Conservation (phyloP, 495 filamentous ascomycete species). For the Jackrogersella multiformis region DNA sequence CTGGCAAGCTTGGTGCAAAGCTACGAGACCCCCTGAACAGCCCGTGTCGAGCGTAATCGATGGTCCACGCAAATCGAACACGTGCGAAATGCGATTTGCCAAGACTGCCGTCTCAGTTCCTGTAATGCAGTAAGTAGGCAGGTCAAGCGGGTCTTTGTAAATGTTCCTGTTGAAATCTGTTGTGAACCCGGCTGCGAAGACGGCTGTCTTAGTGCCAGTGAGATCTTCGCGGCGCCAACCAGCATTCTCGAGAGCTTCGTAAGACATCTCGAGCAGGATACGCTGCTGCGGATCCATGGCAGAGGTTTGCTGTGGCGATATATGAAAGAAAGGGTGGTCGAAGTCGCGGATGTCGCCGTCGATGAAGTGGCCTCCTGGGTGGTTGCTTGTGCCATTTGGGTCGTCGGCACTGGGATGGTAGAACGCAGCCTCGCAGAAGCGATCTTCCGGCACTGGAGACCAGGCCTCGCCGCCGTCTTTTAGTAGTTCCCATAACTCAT, state of each 20-base stretch:
- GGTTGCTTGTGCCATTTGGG: too few species aligned
- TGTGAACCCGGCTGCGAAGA: constrained; percentile 67
- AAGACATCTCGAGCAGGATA: constrained; percentile 53
- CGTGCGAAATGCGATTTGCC: constrained; percentile 38
- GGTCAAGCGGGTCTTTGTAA: constrained; percentile 7
- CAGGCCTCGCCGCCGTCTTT: too few species aligned
- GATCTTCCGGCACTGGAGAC: too few species aligned
- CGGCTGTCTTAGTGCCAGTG: constrained; percentile 47
- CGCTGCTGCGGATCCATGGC: constrained; percentile 59
- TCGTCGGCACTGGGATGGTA: too few species aligned
- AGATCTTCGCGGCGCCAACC: constrained; percentile 1
- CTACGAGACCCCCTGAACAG: constrained; percentile 55
- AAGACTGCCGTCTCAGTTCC: constrained; percentile 4
- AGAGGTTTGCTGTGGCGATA: constrained; percentile 50
- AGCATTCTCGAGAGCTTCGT: constrained; percentile 56
- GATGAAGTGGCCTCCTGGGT: constrained; percentile 40
- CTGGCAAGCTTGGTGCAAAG: constrained; percentile 51
- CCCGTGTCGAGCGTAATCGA: constrained; percentile 60
- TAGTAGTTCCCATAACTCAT: not conserved
- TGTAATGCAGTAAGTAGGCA: constrained; percentile 7
- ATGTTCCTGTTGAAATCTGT: constrained; percentile 33
- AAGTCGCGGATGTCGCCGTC: constrained; percentile 43
- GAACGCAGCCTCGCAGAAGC: not conserved
- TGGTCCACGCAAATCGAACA: constrained; percentile 59
- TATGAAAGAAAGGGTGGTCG: constrained; percentile 63